Conservation (phyloP, 345 rosid species). For the Limnanthes douglasii region DNA sequence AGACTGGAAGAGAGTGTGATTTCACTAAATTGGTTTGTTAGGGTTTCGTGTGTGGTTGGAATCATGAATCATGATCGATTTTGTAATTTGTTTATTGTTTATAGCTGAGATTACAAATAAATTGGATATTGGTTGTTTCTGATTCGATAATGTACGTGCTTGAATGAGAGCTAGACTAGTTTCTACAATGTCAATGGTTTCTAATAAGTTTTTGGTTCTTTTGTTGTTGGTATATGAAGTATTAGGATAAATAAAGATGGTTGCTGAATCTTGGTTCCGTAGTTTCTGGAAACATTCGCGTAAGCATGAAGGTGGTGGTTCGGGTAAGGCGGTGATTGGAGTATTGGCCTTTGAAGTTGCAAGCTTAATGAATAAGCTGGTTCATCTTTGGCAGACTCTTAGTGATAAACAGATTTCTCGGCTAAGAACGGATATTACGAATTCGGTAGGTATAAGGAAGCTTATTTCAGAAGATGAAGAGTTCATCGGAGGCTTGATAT, state of each 20-base stretch:
- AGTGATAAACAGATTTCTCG: conserved; percentile 64
- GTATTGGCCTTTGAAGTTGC: conserved; percentile 87
- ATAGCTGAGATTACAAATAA: no score
- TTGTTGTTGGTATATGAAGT: conserved; percentile 1
- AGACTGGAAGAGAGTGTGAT: no score
- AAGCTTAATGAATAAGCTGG: conserved; percentile 69
- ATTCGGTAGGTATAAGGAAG: conserved; percentile 58
- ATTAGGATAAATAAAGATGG: conserved; percentile 27
- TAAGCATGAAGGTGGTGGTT: conserved; percentile 36
- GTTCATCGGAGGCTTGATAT: conserved; percentile 36
- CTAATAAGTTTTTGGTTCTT: conserved; percentile 2
- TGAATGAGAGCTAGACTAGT: no score
- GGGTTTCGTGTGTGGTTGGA: neutral
- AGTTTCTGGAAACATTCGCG: conserved; percentile 51
- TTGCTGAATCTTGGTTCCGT: conserved; percentile 88
- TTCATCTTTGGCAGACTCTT: conserved; percentile 83
- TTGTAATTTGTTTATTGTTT: neutral
- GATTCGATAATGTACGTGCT: no score
- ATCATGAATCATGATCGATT: neutral
- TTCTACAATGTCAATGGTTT: neutral
- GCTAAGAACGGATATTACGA: conserved; percentile 59
- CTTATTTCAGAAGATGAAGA: conserved; percentile 80
- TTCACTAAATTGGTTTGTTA: neutral
- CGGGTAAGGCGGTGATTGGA: conserved; percentile 49
- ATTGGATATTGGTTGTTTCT: no score